Percentiles rank a stretch among this genome's conserved stretches.
phyloP scores from a whole-genome alignment of 2,329 filamentous ascomycete genomes.

The Dactylonectria estremocensis region DNA sequence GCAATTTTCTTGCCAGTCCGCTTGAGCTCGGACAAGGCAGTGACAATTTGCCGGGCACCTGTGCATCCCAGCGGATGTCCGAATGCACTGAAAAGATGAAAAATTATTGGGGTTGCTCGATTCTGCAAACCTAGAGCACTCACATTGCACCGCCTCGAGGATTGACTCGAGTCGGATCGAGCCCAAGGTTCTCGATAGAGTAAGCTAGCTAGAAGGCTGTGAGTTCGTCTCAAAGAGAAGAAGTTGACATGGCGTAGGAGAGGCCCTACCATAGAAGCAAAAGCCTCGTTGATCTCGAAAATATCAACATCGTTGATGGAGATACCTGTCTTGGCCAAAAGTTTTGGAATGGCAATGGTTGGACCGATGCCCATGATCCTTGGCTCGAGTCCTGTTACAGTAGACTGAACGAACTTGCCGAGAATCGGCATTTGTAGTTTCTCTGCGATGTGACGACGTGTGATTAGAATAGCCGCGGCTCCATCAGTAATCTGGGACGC shows the following conservation, averaged over 20 bases:
- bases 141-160: constrained; percentile 24
- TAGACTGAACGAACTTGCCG: constrained; percentile 80
- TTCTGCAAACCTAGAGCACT: background rate
- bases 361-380: constrained; percentile 83
- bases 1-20: background rate
- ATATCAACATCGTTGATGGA: constrained; percentile 65
- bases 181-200: background rate
- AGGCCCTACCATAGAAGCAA: constrained; percentile 65
- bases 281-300: constrained; percentile 83
- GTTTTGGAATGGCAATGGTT: constrained; percentile 58
- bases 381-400: constrained; percentile 79
- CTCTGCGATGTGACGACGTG: constrained; percentile 69
- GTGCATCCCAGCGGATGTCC: constrained; percentile 40
- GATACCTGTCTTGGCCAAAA: constrained; percentile 67
- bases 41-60: constrained; percentile 27
- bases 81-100: constrained; percentile 19
- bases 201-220: background rate
- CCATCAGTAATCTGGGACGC: constrained; percentile 82
- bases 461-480: constrained; percentile 78
- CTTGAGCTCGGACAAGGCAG: constrained; percentile 8
- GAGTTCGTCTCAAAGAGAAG: background rate
- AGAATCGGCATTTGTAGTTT: constrained; percentile 73
- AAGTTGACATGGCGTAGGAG: no score
- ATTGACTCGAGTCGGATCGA: constrained; percentile 3
- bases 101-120: background rate